phyloP scores from a whole-genome alignment of 306 rosid genomes.

The Cucurbita argyrosperma region DNA sequence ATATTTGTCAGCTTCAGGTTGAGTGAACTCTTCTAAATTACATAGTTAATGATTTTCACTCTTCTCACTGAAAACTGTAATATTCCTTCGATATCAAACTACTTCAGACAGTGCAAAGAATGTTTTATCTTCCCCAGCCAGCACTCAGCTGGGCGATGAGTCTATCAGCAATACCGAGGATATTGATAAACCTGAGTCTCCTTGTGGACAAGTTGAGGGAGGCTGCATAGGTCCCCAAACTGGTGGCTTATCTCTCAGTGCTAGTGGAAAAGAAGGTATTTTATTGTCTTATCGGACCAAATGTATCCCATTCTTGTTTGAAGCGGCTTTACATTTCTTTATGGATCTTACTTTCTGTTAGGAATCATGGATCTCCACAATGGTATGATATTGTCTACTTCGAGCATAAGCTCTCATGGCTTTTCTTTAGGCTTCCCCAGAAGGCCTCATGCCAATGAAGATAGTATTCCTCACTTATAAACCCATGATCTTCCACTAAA shows the following conservation, averaged over 20 bases:
- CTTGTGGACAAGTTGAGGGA: constrained; percentile 16
- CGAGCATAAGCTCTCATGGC: no score
- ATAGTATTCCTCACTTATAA: no score
- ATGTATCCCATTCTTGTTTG: not conserved
- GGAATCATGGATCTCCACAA: no score
- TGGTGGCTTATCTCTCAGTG: constrained; percentile 48
- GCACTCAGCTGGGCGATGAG: constrained; percentile 34
- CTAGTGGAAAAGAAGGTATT: constrained; percentile 65
- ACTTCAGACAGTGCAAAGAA: constrained; percentile 21
- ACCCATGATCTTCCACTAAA: no score
- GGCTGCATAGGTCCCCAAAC: constrained; percentile 12
- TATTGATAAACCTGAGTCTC: constrained; percentile 3
- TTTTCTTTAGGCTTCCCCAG: no score
- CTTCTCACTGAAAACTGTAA: not conserved
- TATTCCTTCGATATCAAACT: constrained; percentile 13
- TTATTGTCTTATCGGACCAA: not conserved
- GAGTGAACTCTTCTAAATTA: constrained; percentile 8
- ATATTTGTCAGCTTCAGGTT: constrained; percentile 92
- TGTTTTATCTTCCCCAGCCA: constrained; percentile 16
- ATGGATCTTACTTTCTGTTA: not conserved
- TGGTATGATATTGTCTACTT: no score
- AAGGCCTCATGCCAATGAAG: no score
- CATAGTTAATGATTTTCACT: not conserved
- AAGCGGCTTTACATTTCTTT: not conserved
- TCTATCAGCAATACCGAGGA: constrained; percentile 17